A percentile compares a stretch with the other conserved stretches of the same genome.
Evolutionary conservation across 352 stramenopile species (phyloP).

Genomic region (Phytophthora hibernalis): DNA sequence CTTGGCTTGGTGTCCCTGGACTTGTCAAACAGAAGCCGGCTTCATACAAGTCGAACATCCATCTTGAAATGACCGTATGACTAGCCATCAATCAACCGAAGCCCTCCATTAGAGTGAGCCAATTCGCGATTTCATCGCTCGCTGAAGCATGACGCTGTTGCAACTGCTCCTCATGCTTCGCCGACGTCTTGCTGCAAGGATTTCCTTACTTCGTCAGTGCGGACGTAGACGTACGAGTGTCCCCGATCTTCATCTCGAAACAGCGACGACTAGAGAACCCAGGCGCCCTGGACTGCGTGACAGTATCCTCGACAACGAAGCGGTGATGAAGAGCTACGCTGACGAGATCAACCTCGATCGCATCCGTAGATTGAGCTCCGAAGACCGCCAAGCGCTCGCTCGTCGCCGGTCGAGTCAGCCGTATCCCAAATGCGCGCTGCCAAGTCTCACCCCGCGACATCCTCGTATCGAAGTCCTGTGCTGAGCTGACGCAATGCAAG

Average conservation of each 20-base stretch:
- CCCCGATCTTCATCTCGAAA: constrained; percentile 12
- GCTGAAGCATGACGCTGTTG: background rate
- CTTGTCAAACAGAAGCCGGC: too few species aligned
- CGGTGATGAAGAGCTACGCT: constrained; percentile 41
- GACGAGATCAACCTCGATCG: constrained; percentile 37
- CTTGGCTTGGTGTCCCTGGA: too few species aligned
- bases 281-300: constrained; percentile 9
- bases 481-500: constrained; percentile 3
- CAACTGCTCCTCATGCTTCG: constrained; percentile 23
- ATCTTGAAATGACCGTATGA: background rate
- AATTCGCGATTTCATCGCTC: background rate
- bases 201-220: constrained; percentile 17
- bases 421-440: constrained; percentile 18
- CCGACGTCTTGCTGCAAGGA: constrained; percentile 6
- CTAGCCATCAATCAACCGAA: constrained; percentile 15
- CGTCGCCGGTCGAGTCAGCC: background rate
- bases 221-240: constrained; percentile 7
- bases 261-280: background rate
- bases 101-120: background rate
- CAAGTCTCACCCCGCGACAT: constrained; percentile 19
- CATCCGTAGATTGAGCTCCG: constrained; percentile 34
- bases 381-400: constrained; percentile 36
- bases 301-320: constrained; percentile 39
- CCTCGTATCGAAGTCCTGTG: constrained; percentile 23
- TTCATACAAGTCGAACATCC: background rate